Percentiles rank a stretch among this genome's conserved stretches.
Evolutionary conservation across 768 basidiomycete genomes (phyloP).

Genomic region (Mycena olivaceomarginata): DNA sequence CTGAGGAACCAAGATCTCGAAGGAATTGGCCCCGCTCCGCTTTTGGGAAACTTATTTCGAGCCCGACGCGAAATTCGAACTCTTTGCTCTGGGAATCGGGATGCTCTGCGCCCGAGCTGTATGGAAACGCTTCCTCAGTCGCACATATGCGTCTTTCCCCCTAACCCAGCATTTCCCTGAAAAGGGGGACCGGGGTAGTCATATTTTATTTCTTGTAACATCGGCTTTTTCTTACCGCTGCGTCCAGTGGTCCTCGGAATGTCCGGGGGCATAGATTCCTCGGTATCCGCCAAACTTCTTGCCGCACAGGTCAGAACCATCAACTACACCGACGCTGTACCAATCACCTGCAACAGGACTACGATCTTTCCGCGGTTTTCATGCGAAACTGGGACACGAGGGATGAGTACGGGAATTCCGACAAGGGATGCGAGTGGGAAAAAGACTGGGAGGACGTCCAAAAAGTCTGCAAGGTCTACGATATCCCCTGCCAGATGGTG

Average conservation of each 20-base stretch:
- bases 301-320: slow-evolving; percentile 72
- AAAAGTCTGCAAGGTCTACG: slow-evolving; percentile 82
- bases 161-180: slow-evolving; percentile 17
- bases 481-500: slow-evolving; percentile 86
- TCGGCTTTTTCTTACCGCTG: not conserved
- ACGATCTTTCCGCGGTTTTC: slow-evolving; percentile 90
- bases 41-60: too few relatives aligned
- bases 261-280: slow-evolving; percentile 98
- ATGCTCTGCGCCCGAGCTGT: slow-evolving; percentile 39
- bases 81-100: not conserved
- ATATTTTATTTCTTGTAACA: too few relatives aligned
- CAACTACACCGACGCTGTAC: not conserved
- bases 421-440: slow-evolving; percentile 96
- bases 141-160: slow-evolving; percentile 18
- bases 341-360: slow-evolving; percentile 69
- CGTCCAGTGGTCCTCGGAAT: slow-evolving; percentile 91
- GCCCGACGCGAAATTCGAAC: too few relatives aligned
- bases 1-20: too few relatives aligned
- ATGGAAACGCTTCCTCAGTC: slow-evolving; percentile 22
- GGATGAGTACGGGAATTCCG: slow-evolving; percentile 82
- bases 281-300: slow-evolving; percentile 88
- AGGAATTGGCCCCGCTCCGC: too few relatives aligned
- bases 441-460: slow-evolving; percentile 96
- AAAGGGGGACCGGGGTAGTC: slow-evolving; percentile 47
- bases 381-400: slow-evolving; percentile 98